Base-by-base conservation (phyloP, 306 rosid genomes). In the Pueraria montana region DNA sequence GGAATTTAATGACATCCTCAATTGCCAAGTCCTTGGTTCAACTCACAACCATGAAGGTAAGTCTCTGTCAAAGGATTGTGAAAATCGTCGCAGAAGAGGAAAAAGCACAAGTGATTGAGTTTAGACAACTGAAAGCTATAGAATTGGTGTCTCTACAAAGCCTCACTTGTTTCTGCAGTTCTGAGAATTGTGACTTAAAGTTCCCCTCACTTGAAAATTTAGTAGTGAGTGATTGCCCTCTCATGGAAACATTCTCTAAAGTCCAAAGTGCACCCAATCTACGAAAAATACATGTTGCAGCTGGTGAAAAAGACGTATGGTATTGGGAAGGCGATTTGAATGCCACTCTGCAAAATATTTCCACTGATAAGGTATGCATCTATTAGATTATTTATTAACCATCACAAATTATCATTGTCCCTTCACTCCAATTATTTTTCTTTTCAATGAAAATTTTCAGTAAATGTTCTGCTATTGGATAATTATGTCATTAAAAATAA, bases 251-350 rank as follows among this genome's bases (percentile, higher is more conserved):
- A 1, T 72, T 72, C 11, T 17, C 14, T 23, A 0, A 1, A 0
- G 23, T 8, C 3, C 0, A 24, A 30, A 78, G 55, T 26, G 12
- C 50, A 4, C 85, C 81, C n/a, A 65, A 52, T 0, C 32, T 82
- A 14, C n/a, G 0, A 38, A 50, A 50, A 74, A 11, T 67, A 67
- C 73, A 67, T 18, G 80, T 65, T 49, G 58, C 3, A 3, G 32
- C 24, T 0, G 80, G 32, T 8, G 59, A 20, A 4, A 61, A 73
- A 16, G 80, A 38, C 3, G 52, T 4, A 52, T 40, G 76, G 77
- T 23, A 40, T 7, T 79, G 77, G 83, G 30, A 23, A 36, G 83
- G 69, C 24, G 77, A 79, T 53, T 26, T 79, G 42, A 79, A 79
- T 52, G 58, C 0, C 12, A 79, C 83, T 14, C 40, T 79, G 4